Base-by-base conservation (phyloP, 2,329 filamentous ascomycete genomes). In the Aspergillus fructus region DNA sequence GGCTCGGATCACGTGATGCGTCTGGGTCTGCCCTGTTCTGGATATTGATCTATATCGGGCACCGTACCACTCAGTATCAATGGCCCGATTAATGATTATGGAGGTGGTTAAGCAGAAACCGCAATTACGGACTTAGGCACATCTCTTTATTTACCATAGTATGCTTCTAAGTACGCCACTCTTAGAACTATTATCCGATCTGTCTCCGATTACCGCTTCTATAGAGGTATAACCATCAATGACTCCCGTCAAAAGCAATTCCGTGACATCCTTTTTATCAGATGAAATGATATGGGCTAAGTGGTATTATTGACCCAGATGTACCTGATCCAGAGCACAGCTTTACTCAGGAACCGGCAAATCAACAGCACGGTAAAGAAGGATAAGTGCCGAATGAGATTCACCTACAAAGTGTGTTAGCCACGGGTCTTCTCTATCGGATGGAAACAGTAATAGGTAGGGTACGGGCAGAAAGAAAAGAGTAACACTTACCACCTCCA, bases 401-500 rank as follows among this genome's bases (percentile, higher is more conserved):
- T 81, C 79, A 49, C 79, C 77, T 79, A 49, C 15, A 46, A 33
- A 49, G 17, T 47, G 49, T 33, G 37, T 68, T 65, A 69, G 67
- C 50, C 45, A 40, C n/a, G 23, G 37, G 12, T 17, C 24, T 19
- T 13, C 13, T 6, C 2, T 15, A n/a, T 40, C 13, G n/a, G 3
- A 42, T 19, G 24, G 15, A 27, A 24, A 9, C 19, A 15, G 33
- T 8, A 30, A 23, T 23, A 48, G 23, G 21, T 15, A 23, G 17
- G 17, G 17, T 21, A 15, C 37, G 39, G 8, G 15, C 13, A 19
- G 48, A 49, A 27, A 15, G 48, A 49, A 27, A 68, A 11, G 34
- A 5, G 21, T 23, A 21, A 24, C 21, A 70, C 82, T 74, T 74
- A 85, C 92, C 93, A 69, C 96, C 94, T 58, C 94, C 96, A 50